Conservation (phyloP, 106 monocot species). For the Dioscorea alata region DNA sequence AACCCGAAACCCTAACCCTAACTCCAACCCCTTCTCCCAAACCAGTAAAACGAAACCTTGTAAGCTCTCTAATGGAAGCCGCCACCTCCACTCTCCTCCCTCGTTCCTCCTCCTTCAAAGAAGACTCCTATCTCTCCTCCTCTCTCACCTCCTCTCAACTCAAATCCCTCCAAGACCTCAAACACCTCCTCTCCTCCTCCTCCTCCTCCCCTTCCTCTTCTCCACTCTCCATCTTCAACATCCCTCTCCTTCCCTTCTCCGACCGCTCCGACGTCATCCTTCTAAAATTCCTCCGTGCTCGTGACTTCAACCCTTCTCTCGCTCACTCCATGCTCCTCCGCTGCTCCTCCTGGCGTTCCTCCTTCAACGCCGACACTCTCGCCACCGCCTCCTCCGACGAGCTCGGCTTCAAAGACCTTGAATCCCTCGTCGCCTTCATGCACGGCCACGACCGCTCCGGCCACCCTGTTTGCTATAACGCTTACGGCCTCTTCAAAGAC, state of each 20-base stretch:
- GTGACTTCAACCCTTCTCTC: constrained; percentile 42
- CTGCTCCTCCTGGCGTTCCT: constrained; percentile 35
- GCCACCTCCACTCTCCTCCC: constrained; percentile 30
- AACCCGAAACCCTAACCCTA: too few species aligned
- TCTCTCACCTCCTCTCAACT: constrained; percentile 36
- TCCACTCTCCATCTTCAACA: constrained; percentile 35
- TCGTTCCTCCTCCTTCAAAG: constrained; percentile 53
- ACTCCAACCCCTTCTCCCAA: constrained; percentile 10
- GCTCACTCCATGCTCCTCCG: constrained; percentile 51
- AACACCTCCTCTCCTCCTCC: constrained; percentile 19
- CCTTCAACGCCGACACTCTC: constrained; percentile 46
- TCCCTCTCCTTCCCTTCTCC: constrained; percentile 15
- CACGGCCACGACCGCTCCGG: constrained; percentile 53
- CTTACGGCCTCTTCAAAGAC: constrained; percentile 60
- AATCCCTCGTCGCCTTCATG: constrained; percentile 58
- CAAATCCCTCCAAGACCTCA: constrained; percentile 42
- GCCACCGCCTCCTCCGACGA: constrained; percentile 43
- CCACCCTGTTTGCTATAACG: constrained; percentile 70
- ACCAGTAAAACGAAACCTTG: constrained; percentile 33
- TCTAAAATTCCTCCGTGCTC: constrained; percentile 61
- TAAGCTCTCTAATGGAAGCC: constrained; percentile 48
- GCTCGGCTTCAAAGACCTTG: constrained; percentile 63
- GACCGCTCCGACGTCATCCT: constrained; percentile 55
- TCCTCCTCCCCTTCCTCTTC: not conserved
- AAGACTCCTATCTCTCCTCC: constrained; percentile 55